These are phyloP conservation scores for Iris pallida DNA, from an alignment of 116 monocot species.

Conservation along the genomic window DNA sequence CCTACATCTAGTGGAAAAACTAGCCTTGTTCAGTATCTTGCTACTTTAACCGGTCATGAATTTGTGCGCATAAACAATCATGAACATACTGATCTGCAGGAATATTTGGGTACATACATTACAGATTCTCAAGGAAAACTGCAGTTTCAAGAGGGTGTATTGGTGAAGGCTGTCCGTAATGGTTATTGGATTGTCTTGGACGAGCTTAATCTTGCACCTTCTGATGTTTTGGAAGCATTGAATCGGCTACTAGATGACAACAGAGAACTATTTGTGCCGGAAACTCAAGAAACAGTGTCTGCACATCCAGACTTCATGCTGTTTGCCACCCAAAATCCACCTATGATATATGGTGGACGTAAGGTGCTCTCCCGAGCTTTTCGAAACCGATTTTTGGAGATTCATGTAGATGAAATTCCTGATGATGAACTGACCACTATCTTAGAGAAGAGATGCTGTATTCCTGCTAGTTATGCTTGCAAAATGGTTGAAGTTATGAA, in stretches of 20 bases:
- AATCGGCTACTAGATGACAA: slow-evolving; percentile 95
- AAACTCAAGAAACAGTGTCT: slow-evolving; percentile 72
- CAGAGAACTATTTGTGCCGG: slow-evolving; percentile 89
- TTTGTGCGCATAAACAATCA: slow-evolving; percentile 99
- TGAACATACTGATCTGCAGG: slow-evolving; percentile 97
- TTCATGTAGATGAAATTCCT: slow-evolving; percentile 99
- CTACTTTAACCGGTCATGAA: slow-evolving; percentile 73
- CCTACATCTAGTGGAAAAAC: slow-evolving; percentile 99
- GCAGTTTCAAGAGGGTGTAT: slow-evolving; percentile 83
- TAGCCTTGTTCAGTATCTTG: slow-evolving; percentile 86
- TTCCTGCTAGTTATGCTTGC: slow-evolving; percentile 64
- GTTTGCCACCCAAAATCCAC: slow-evolving; percentile 97
- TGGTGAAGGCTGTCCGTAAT: slow-evolving; percentile 91
- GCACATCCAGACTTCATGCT: slow-evolving; percentile 97
- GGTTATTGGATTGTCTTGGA: slow-evolving; percentile 96
- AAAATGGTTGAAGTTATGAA: slow-evolving; percentile 94
- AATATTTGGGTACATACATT: slow-evolving; percentile 89
- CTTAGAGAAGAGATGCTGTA: slow-evolving; percentile 62
- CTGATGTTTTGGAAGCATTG: slow-evolving; percentile 92
- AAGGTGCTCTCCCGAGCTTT: slow-evolving; percentile 97
- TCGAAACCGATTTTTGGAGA: slow-evolving; percentile 90
- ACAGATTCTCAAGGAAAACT: slow-evolving; percentile 75
- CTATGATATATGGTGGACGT: slow-evolving; percentile 83
- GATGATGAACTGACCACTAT: slow-evolving; percentile 77
- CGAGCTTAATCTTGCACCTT: slow-evolving; percentile 97